phyloP scores from a whole-genome alignment of 192 early-diverging fungal species.

The Jimgerdemannia flammicorona region DNA sequence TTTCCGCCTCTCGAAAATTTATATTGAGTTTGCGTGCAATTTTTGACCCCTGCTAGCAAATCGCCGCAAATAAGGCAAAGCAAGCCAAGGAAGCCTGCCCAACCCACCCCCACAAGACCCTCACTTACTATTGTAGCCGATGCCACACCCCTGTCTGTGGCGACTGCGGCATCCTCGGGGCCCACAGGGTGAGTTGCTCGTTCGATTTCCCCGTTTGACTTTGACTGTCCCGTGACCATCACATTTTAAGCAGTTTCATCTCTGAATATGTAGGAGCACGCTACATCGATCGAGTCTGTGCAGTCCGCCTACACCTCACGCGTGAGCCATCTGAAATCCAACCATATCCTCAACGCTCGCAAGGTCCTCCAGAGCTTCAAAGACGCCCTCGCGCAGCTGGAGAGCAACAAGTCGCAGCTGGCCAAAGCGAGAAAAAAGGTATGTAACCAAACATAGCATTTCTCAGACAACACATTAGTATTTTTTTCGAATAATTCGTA shows the following conservation, averaged over 20 bases:
- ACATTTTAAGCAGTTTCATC: background rate
- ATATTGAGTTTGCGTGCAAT: too few relatives aligned
- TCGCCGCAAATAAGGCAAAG: background rate
- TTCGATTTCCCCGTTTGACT: too few relatives aligned
- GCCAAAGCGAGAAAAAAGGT: background rate
- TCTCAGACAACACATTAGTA: too few relatives aligned
- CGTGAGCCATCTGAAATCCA: background rate
- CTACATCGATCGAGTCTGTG: background rate
- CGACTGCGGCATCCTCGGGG: background rate
- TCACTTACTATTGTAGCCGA: background rate
- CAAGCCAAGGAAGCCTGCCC: background rate
- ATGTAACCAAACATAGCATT: background rate
- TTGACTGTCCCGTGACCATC: background rate
- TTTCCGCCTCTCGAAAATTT: too few relatives aligned
- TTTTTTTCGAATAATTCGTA: background rate
- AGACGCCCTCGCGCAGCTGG: background rate
- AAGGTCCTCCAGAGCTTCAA: background rate
- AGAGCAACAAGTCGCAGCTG: background rate
- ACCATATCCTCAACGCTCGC: background rate
- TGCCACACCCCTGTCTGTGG: background rate
- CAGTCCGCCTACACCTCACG: background rate
- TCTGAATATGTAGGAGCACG: background rate
- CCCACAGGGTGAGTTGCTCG: background rate
- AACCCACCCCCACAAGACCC: background rate
- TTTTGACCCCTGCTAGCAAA: background rate